phyloP scores from a whole-genome alignment of 306 rosid genomes.

The Gastrolobium villosum region DNA sequence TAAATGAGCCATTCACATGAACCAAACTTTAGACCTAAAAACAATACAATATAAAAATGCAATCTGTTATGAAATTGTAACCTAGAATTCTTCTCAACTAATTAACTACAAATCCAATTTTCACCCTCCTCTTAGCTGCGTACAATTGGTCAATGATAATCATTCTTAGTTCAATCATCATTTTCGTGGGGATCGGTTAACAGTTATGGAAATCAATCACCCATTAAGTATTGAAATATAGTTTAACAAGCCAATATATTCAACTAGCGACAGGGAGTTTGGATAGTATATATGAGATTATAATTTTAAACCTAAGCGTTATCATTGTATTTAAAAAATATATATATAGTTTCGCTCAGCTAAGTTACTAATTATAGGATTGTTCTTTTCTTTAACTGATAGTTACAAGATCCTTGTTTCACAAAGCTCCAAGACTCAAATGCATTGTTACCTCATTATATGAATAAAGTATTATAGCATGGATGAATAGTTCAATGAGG shows the following conservation, averaged over 20 bases:
- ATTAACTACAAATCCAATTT: too few species aligned
- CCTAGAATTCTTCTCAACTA: too few species aligned
- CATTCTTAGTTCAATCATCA: neutral
- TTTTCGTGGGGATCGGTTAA: neutral
- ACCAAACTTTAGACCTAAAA: too few species aligned
- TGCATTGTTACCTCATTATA: neutral
- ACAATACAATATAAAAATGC: too few species aligned
- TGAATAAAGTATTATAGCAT: neutral
- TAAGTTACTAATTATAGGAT: neutral
- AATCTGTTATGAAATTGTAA: too few species aligned
- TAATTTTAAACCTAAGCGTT: too few species aligned
- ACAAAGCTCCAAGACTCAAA: neutral
- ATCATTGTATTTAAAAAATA: too few species aligned
- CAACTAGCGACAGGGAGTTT: too few species aligned
- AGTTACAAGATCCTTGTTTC: neutral
- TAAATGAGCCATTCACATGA: too few species aligned
- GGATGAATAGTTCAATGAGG: neutral
- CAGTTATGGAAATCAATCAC: neutral
- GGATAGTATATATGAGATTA: too few species aligned
- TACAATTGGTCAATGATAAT: neutral
- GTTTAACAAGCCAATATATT: neutral
- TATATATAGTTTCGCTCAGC: neutral
- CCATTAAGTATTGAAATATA: neutral
- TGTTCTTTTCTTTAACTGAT: neutral
- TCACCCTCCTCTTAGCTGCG: neutral